Conservation (phyloP, 163 green algal genomes). For the Volvox carteri region DNA sequence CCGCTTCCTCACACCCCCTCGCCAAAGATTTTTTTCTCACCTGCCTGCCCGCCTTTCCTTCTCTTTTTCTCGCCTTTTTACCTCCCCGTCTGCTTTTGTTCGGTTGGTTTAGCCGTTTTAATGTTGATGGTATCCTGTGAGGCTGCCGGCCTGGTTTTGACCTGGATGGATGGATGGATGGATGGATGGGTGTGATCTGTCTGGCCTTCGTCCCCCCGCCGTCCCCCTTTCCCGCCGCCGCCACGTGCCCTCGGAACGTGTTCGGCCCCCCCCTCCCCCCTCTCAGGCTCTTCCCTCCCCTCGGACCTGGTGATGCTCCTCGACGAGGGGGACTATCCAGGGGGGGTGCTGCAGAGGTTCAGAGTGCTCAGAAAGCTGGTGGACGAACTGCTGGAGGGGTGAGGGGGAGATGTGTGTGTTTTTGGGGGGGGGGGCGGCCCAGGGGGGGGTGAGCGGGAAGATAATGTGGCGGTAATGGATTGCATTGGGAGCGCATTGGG, state of each 20-base stretch:
- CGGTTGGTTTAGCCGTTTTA: too few relatives aligned
- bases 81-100: background rate
- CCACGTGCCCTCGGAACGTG: too few relatives aligned
- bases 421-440: background rate
- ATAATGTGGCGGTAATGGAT: background rate
- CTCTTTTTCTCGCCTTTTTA: background rate
- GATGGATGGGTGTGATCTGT: too few relatives aligned
- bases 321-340: conserved; percentile 48
- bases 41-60: background rate
- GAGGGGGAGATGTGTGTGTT: background rate
- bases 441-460: background rate
- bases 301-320: conserved; percentile 29
- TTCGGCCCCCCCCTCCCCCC: too few relatives aligned
- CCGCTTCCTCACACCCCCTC: background rate
- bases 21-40: background rate
- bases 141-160: too few relatives aligned
- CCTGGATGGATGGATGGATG: too few relatives aligned
- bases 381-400: conserved; percentile 49
- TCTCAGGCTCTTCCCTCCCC: background rate
- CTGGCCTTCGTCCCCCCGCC: too few relatives aligned
- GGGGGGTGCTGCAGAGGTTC: conserved; percentile 46
- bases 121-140: too few relatives aligned
- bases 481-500: background rate
- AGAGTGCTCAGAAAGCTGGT: conserved; percentile 12
- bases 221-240: too few relatives aligned